Evolutionary conservation across 1,284 basidiomycete species (phyloP), one percentile per base, ranked within the genome.

Genomic region (Microbotryomycetes sp.): DNA sequence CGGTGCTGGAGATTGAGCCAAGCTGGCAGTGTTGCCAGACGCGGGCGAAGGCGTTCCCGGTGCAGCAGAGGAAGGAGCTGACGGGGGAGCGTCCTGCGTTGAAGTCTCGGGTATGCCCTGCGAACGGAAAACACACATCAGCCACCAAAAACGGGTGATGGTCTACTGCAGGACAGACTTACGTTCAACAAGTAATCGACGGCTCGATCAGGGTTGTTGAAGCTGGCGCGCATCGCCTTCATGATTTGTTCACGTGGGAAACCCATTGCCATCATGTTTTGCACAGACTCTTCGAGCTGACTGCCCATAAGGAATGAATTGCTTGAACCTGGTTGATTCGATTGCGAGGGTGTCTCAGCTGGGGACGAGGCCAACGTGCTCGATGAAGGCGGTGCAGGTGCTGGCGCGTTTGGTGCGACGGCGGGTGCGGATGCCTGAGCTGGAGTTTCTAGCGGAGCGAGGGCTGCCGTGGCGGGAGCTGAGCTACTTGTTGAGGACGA

Each of bases 181-280:
- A 93, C 93, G 66, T 76, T 96, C 84, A 97, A 88, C 54, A 99
- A 80, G 77, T 98, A 98, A 77, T 99, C 96, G 29, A 93, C 93
- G 6, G 96, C 96, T 49, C 96, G 85, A 73, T 98, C 93, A 2
- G 96, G 91, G 77, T 99, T 98, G 79, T 99, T 99, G 79, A 85
- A 99, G 74, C 90, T 93, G 25, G 93, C 94, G 62, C 90, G 83
- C 76, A 99, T 77, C 4, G 94, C 93, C 30, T 86, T 83, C 73
- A 87, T 78, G 31, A 97, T 90, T 73, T 92, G 83, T 2, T 92
- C 90, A 42, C 86, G 82, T 65, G 85, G 83, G 72, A 96, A 98
- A 22, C 96, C 96, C 96, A 99, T 98, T 72, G 92, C 88, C 54
- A 87, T 80, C 82, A 97, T 91, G 72, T 86, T 86, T 59, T 81